These are phyloP conservation scores for Rhodotorula toruloides DNA, from an alignment of 768 basidiomycete genomes.

Conservation along the genomic window DNA sequence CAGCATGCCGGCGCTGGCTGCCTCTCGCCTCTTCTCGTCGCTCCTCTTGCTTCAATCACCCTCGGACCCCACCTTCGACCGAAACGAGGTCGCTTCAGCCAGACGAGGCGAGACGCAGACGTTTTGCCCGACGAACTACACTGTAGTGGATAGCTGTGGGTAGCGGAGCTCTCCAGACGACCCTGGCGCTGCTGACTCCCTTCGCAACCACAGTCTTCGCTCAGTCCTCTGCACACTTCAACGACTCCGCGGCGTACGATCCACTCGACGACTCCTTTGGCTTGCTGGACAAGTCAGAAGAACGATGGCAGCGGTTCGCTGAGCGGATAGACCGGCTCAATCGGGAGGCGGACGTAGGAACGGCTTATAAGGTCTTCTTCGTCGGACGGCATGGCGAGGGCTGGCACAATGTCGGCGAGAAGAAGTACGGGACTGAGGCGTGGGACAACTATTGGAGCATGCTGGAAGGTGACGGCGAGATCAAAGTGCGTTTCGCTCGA, in stretches of 20 bases:
- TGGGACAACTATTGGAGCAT: constrained; percentile 43
- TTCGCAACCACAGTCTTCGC: constrained; percentile 16
- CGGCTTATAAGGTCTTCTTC: constrained; percentile 43
- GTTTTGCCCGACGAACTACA: constrained; percentile 28
- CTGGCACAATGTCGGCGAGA: constrained; percentile 38
- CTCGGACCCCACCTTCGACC: background rate
- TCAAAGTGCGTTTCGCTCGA: constrained; percentile 22
- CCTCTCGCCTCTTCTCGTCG: background rate
- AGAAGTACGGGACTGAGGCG: constrained; percentile 33
- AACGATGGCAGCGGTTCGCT: constrained; percentile 38
- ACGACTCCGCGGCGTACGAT: background rate
- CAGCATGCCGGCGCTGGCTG: background rate
- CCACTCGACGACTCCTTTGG: constrained; percentile 30
- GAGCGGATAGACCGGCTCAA: constrained; percentile 34
- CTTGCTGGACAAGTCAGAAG: constrained; percentile 13
- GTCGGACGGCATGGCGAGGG: constrained; percentile 43
- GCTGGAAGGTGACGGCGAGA: constrained; percentile 39
- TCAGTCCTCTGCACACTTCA: constrained; percentile 8
- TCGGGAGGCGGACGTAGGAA: constrained; percentile 32
- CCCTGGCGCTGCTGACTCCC: background rate
- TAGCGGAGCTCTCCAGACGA: background rate
- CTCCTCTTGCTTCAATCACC: too few relatives aligned
- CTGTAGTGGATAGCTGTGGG: constrained; percentile 18
- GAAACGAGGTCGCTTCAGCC: background rate
- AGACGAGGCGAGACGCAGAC: background rate